Percentiles rank a stretch among this genome's conserved stretches.
Conservation (phyloP, 768 basidiomycete genomes). For the Termitomyces sp. region DNA sequence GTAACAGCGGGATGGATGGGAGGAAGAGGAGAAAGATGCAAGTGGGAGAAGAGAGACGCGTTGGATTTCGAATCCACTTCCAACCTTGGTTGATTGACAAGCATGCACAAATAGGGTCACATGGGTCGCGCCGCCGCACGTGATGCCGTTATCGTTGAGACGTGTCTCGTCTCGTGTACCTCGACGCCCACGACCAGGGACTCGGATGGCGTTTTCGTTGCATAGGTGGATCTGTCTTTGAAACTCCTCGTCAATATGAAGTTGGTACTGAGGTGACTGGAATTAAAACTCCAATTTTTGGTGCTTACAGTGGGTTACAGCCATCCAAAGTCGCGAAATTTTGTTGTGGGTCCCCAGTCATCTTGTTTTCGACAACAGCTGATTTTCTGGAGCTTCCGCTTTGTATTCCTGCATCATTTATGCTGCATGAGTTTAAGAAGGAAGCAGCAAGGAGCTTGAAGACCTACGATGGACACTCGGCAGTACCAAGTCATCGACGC, state of each 20-base stretch:
- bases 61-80: slow-evolving; percentile 18
- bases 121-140: slow-evolving; percentile 23
- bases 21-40: slow-evolving; percentile 15
- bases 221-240: not conserved
- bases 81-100: slow-evolving; percentile 25
- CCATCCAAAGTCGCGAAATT: not conserved
- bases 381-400: not conserved
- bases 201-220: not conserved
- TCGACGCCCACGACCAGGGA: not conserved
- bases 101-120: slow-evolving; percentile 23
- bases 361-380: not conserved
- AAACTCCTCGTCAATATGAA: too few relatives aligned
- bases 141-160: not conserved
- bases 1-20: slow-evolving; percentile 14
- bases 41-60: slow-evolving; percentile 24
- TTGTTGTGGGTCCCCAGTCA: not conserved
- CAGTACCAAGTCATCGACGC: not conserved
- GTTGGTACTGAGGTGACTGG: not conserved
- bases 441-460: not conserved
- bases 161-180: not conserved
- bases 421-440: not conserved
- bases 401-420: not conserved
- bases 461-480: not conserved
- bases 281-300: too few relatives aligned
- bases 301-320: not conserved